Percentiles rank a stretch among this genome's conserved stretches.
phyloP scores from a whole-genome alignment of 306 rosid genomes.

The Lathyrus sativus region DNA sequence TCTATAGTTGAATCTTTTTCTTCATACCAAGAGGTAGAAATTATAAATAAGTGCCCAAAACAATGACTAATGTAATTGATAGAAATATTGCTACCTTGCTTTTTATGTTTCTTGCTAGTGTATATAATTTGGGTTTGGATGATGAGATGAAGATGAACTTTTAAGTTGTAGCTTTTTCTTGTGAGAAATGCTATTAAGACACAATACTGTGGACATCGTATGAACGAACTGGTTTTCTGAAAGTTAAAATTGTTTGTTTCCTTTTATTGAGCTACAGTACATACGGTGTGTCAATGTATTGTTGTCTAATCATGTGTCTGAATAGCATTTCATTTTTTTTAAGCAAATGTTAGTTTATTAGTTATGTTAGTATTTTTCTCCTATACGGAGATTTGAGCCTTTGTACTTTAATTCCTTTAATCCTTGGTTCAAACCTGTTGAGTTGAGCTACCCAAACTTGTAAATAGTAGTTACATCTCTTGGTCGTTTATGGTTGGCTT shows the following conservation, averaged over 20 bases:
- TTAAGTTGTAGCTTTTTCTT: background rate
- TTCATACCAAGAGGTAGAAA: background rate
- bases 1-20: background rate
- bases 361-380: background rate
- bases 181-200: too few relatives aligned
- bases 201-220: too few relatives aligned
- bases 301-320: too few relatives aligned
- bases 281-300: too few relatives aligned
- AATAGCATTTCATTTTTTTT: background rate
- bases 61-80: background rate
- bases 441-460: background rate
- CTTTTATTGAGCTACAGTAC: too few relatives aligned
- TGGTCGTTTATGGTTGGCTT: constrained; percentile 4
- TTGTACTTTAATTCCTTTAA: background rate
- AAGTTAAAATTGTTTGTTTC: too few relatives aligned
- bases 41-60: background rate
- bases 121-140: constrained; percentile 11
- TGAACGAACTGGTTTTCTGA: too few relatives aligned
- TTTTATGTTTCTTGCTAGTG: background rate
- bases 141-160: background rate
- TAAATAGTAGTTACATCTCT: background rate
- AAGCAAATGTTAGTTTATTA: background rate
- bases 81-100: background rate
- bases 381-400: background rate
- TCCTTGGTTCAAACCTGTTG: background rate